These are phyloP conservation scores for Panicum miliaceum DNA, from an alignment of 176 grass and related monocot genomes.

Conservation along the genomic window DNA sequence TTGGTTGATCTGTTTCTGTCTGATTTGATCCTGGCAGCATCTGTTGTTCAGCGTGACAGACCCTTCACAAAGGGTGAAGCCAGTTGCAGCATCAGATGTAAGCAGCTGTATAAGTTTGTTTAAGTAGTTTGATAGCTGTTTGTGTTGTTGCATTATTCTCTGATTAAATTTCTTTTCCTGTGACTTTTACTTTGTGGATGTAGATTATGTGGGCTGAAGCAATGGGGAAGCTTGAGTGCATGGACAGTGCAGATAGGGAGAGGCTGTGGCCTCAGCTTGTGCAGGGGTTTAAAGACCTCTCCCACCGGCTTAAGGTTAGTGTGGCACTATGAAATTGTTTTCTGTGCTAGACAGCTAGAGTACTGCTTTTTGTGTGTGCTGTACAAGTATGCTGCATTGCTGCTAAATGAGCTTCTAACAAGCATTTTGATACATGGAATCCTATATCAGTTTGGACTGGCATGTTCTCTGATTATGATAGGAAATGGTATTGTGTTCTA, in stretches of 20 bases:
- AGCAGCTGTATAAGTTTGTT: slow-evolving; percentile 31
- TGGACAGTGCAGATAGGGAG: slow-evolving; percentile 88
- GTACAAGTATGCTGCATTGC: too few species aligned
- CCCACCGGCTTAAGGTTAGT: slow-evolving; percentile 81
- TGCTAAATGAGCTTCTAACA: background rate
- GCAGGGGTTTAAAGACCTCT: slow-evolving; percentile 95
- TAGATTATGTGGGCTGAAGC: slow-evolving; percentile 99
- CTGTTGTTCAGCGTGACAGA: slow-evolving; percentile 94
- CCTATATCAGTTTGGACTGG: background rate
- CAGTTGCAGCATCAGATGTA: slow-evolving; percentile 90
- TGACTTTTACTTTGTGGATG: slow-evolving; percentile 32
- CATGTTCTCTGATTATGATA: slow-evolving; percentile 13
- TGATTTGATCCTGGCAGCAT: slow-evolving; percentile 63
- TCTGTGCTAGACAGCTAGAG: background rate
- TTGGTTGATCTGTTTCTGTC: slow-evolving; percentile 42
- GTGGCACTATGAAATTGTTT: background rate
- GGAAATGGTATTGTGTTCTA: background rate
- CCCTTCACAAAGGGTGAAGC: slow-evolving; percentile 70
- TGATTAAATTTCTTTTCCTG: background rate
- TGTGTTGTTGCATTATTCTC: slow-evolving; percentile 27
- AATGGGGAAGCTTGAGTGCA: slow-evolving; percentile 93
- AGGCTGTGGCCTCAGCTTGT: slow-evolving; percentile 98
- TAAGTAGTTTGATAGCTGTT: slow-evolving; percentile 11
- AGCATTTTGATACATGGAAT: slow-evolving; percentile 10
- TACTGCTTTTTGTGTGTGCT: background rate